These are phyloP conservation scores for Xylaria scruposa DNA, from an alignment of 495 filamentous ascomycete genomes.

Conservation along the genomic window DNA sequence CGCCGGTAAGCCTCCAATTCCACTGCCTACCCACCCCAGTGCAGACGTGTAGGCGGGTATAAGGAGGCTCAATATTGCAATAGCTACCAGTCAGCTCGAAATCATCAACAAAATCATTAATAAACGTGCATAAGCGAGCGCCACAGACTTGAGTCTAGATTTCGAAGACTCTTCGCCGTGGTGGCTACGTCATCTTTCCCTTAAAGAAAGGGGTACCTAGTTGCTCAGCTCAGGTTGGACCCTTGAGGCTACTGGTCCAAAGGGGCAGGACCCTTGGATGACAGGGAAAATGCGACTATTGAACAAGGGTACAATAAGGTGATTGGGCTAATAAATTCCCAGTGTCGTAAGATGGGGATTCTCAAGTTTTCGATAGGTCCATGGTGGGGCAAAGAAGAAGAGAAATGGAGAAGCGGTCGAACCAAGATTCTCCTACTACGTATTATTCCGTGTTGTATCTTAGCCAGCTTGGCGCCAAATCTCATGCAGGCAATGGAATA, in stretches of 20 bases:
- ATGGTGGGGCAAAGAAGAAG: not conserved
- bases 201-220: not conserved
- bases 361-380: slow-evolving; percentile 11
- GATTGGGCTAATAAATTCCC: slow-evolving; percentile 2
- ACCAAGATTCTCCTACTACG: not conserved
- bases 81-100: not conserved
- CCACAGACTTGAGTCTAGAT: slow-evolving; percentile 1
- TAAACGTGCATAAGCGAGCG: slow-evolving; percentile 10
- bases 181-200: slow-evolving; percentile 15
- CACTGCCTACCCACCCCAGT: not conserved
- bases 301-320: not conserved
- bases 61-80: not conserved
- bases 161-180: not conserved
- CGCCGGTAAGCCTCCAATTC: not conserved
- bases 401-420: not conserved
- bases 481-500: too few relatives aligned
- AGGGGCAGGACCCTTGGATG: slow-evolving; percentile 21
- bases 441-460: not conserved
- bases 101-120: not conserved
- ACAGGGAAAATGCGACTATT: not conserved
- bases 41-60: not conserved
- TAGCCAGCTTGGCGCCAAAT: not conserved
- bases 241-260: slow-evolving; percentile 20
- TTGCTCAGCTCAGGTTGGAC: slow-evolving; percentile 15
- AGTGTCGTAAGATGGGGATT: slow-evolving; percentile 1